Evolutionary conservation across 352 stramenopile genomes (phyloP).

Genomic region (Globisporangium viniferum): DNA sequence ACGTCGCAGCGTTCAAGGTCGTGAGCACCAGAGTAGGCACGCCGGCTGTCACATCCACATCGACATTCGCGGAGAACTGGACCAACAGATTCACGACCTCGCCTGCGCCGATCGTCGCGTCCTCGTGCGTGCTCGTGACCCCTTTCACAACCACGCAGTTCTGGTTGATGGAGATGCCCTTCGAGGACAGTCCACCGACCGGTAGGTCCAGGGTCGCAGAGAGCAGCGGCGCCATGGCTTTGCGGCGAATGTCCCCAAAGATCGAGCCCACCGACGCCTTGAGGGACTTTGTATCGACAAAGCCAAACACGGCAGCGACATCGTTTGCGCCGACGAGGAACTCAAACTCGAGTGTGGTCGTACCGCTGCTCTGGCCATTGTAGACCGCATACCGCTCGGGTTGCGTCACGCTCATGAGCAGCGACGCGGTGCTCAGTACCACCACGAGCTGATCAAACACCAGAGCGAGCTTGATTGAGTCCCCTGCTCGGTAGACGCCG

Average conservation of each 20-base stretch:
- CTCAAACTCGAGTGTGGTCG: constrained; percentile 45
- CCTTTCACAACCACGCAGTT: constrained; percentile 26
- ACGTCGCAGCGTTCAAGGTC: constrained; percentile 38
- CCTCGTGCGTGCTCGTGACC: constrained; percentile 46
- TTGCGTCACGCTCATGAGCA: constrained; percentile 28
- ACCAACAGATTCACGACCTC: constrained; percentile 63
- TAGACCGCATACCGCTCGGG: constrained; percentile 47
- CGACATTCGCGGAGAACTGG: constrained; percentile 40
- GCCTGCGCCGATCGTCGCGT: constrained; percentile 46
- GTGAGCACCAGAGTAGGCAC: constrained; percentile 36
- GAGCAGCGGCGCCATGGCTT: constrained; percentile 31
- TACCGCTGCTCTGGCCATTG: constrained; percentile 33
- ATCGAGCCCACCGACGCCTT: constrained; percentile 36
- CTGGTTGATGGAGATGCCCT: constrained; percentile 59
- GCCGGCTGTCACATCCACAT: constrained; percentile 34
- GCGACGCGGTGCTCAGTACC: constrained; percentile 26
- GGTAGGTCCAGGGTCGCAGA: constrained; percentile 44
- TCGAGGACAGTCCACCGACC: constrained; percentile 33
- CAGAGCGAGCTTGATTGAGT: constrained; percentile 43
- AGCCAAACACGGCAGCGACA: constrained; percentile 40
- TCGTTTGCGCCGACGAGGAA: constrained; percentile 39
- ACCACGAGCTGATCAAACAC: constrained; percentile 56
- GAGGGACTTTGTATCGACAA: constrained; percentile 29
- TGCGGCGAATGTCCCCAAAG: constrained; percentile 48
- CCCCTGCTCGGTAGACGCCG: constrained; percentile 51